Percentiles rank a stretch among this genome's conserved stretches.
These are phyloP conservation scores for Pleoardoris graminearum DNA, from an alignment of 2,329 filamentous ascomycete genomes.

Conservation along the genomic window DNA sequence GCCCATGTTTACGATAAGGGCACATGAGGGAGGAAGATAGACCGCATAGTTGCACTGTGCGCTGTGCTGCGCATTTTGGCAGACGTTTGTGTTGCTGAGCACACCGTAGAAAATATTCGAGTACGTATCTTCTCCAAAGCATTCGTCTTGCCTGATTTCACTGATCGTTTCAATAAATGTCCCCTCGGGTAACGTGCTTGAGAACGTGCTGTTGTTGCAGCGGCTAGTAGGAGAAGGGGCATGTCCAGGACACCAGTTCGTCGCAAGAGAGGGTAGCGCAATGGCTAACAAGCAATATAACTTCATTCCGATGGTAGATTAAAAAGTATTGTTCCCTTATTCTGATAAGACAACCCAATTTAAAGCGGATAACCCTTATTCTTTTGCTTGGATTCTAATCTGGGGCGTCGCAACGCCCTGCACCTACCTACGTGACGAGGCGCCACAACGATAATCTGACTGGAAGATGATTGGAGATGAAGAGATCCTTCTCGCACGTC, in stretches of 20 bases:
- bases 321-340: neutral
- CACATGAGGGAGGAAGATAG: constrained; percentile 2
- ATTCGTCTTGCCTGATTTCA: neutral
- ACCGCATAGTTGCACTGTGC: neutral
- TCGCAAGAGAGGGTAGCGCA: neutral
- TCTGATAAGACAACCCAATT: neutral
- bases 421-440: neutral
- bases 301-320: neutral
- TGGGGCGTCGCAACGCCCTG: neutral
- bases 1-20: neutral
- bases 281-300: neutral
- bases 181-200: neutral
- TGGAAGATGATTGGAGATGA: neutral
- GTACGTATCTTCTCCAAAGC: neutral
- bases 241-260: neutral
- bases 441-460: neutral
- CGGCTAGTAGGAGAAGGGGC: neutral
- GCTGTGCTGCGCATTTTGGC: neutral
- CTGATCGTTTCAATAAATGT: neutral
- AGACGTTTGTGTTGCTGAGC: neutral
- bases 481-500: neutral
- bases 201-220: neutral
- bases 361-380: neutral
- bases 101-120: neutral
- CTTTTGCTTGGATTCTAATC: neutral